Conservation (phyloP, 139 green algal species). For the Picochlorum sp. region DNA sequence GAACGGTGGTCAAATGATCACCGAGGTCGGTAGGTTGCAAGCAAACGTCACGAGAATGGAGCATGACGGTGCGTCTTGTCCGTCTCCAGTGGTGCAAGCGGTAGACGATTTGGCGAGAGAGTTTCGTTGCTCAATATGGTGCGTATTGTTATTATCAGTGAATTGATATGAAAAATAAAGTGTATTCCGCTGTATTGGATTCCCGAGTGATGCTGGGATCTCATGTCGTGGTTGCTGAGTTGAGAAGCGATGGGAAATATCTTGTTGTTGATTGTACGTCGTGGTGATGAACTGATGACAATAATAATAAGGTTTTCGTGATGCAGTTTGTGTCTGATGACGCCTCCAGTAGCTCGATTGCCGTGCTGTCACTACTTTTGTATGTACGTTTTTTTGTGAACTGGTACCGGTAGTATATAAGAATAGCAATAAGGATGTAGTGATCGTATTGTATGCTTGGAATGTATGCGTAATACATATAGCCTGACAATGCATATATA, state of each 20-base stretch:
- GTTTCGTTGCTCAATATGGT: background rate
- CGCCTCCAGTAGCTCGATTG: slow-evolving; percentile 15
- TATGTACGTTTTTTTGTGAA: slow-evolving; percentile 13
- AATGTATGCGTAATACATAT: too few species aligned
- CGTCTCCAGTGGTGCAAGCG: background rate
- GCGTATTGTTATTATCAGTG: too few species aligned
- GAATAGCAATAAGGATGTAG: background rate
- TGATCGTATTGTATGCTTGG: too few species aligned
- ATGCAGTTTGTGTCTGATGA: slow-evolving; percentile 1
- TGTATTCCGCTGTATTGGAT: too few species aligned
- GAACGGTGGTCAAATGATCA: too few species aligned
- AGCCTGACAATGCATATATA: too few species aligned
- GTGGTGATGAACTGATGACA: too few species aligned
- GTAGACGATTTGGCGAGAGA: background rate
- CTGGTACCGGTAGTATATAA: background rate
- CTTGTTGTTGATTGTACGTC: too few species aligned
- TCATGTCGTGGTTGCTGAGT: background rate
- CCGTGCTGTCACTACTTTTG: slow-evolving; percentile 46
- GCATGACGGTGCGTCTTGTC: background rate
- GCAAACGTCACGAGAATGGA: background rate
- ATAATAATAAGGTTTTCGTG: background rate
- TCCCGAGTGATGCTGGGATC: too few species aligned
- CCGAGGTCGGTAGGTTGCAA: too few species aligned
- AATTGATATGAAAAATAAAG: too few species aligned
- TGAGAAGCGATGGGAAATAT: background rate